Percentiles rank a stretch among this genome's conserved stretches.
Conservation (phyloP, 2,329 filamentous ascomycete species). For the Akanthomyces dipterigenus region DNA sequence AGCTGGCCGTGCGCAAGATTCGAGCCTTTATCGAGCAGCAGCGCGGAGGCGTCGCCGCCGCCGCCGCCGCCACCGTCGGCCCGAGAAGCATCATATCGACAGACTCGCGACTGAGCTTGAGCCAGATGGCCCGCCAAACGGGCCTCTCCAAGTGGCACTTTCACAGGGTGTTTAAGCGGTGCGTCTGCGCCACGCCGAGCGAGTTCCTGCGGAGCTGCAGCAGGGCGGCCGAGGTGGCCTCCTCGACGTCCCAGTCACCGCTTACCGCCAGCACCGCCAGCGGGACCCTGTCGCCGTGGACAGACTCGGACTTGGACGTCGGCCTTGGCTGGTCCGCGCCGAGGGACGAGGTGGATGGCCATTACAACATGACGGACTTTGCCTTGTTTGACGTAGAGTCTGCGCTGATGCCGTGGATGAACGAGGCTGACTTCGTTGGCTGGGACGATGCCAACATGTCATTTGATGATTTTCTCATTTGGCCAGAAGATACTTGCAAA, state of each 20-base stretch:
- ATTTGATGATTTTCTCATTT: constrained; percentile 18
- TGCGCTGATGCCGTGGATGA: neutral
- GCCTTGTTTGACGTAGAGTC: constrained; percentile 1
- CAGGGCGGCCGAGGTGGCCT: neutral
- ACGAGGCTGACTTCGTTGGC: neutral
- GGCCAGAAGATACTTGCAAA: constrained; percentile 11
- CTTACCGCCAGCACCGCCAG: constrained; percentile 4
- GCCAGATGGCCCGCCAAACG: constrained; percentile 42
- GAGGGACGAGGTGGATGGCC: neutral
- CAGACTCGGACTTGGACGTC: neutral
- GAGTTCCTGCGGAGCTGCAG: constrained; percentile 23
- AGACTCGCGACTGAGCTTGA: constrained; percentile 24
- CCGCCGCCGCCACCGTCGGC: no score
- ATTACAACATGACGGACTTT: neutral
- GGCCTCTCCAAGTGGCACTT: constrained; percentile 52
- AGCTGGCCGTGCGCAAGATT: constrained; percentile 36
- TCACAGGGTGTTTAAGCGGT: constrained; percentile 51
- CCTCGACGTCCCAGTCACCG: neutral
- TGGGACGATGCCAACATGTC: constrained; percentile 8
- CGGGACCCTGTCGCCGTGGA: constrained; percentile 8
- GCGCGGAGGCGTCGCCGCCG: no score
- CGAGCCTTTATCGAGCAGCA: constrained; percentile 23
- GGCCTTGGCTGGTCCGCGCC: neutral
- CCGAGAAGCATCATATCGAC: neutral
- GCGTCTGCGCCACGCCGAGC: constrained; percentile 40